Percentiles rank a stretch among this genome's conserved stretches.
phyloP scores from a whole-genome alignment of 2,329 filamentous ascomycete species.

The Eutypa lata region DNA sequence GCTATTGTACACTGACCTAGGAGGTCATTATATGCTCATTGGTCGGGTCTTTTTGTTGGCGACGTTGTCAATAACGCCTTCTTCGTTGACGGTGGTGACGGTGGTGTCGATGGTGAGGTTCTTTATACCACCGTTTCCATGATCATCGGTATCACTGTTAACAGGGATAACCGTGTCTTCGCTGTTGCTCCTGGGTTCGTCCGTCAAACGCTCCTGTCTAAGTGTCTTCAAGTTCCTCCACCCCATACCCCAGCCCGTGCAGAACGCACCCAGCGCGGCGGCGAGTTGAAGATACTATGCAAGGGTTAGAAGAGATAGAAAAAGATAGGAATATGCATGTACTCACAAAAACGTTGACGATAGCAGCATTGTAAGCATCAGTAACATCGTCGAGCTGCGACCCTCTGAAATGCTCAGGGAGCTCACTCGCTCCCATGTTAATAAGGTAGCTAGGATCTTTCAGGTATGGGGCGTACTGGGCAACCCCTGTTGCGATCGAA shows the following conservation, averaged over 20 bases:
- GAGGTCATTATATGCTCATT: neutral
- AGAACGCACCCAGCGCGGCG: constrained; percentile 16
- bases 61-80: neutral
- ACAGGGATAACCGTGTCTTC: neutral
- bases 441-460: constrained; percentile 32
- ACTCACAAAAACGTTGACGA: constrained; percentile 21
- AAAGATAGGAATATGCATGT: neutral
- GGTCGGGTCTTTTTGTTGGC: neutral
- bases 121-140: neutral
- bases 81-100: neutral
- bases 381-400: constrained; percentile 30
- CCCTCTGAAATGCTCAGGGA: constrained; percentile 33
- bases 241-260: constrained; percentile 20
- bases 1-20: neutral
- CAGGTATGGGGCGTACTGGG: constrained; percentile 35
- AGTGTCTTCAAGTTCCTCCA: constrained; percentile 22
- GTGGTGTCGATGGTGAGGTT: neutral
- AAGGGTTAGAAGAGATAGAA: neutral
- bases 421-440: constrained; percentile 38
- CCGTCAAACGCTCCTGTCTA: constrained; percentile 10
- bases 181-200: neutral
- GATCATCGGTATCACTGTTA: neutral
- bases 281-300: constrained; percentile 21
- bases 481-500: constrained; percentile 38
- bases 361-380: constrained; percentile 27